phyloP scores from a whole-genome alignment of 805 yeast species.

The Wickerhamomyces chaumierensis region DNA sequence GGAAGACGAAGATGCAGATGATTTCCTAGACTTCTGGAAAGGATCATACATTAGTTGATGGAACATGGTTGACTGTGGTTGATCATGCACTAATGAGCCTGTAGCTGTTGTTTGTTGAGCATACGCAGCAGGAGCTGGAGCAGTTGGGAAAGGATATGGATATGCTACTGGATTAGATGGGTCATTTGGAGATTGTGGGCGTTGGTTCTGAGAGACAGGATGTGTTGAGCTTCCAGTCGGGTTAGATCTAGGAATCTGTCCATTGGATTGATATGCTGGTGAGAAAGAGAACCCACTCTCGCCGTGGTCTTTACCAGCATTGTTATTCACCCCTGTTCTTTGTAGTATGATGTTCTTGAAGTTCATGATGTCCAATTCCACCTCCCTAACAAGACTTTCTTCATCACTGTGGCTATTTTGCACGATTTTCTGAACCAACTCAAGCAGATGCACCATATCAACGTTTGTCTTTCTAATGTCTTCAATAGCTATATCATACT shows the following conservation, averaged over 20 bases:
- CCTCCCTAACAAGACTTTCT: not conserved
- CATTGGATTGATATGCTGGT: constrained; percentile 15
- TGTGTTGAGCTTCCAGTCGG: constrained; percentile 1
- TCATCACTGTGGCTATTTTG: not conserved
- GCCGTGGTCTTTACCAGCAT: not conserved
- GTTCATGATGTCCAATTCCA: not conserved
- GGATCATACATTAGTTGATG: constrained; percentile 15
- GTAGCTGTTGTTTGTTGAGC: constrained; percentile 9
- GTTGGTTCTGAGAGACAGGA: not conserved
- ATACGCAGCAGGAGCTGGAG: constrained; percentile 1
- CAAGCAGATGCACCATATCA: constrained; percentile 43
- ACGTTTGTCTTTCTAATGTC: constrained; percentile 37
- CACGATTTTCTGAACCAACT: constrained; percentile 26
- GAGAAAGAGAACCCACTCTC: constrained; percentile 9
- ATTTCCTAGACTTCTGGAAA: constrained; percentile 13
- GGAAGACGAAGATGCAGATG: constrained; percentile 12
- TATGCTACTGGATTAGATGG: constrained; percentile 10
- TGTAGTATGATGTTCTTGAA: not conserved
- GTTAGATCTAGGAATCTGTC: constrained; percentile 7
- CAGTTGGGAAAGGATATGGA: constrained; percentile 17
- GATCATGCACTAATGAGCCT: too few species aligned
- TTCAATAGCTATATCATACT: constrained; percentile 36
- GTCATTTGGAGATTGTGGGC: constrained; percentile 8
- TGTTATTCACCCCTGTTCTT: not conserved
- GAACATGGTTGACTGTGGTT: constrained; percentile 1